These are phyloP conservation scores for Microsporum ferrugineum DNA, from an alignment of 2,329 filamentous ascomycete species.

Conservation along the genomic window DNA sequence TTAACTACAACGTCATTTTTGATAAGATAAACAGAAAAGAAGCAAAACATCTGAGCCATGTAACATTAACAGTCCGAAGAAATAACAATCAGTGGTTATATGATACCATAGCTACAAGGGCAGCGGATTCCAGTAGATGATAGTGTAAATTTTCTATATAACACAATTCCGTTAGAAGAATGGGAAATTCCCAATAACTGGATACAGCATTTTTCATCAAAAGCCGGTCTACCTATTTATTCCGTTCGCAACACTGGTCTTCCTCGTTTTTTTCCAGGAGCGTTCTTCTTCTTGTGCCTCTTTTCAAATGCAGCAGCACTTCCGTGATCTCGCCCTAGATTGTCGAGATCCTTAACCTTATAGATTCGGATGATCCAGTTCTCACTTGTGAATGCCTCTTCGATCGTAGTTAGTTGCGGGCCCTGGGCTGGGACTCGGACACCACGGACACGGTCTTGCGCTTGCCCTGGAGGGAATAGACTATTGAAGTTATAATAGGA, in stretches of 20 bases:
- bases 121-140: neutral
- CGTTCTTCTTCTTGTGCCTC: slow-evolving; percentile 43
- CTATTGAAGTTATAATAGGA: slow-evolving; percentile 96
- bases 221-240: neutral
- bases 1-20: neutral
- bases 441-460: slow-evolving; percentile 77
- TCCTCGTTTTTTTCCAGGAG: slow-evolving; percentile 25
- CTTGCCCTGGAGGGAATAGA: slow-evolving; percentile 86
- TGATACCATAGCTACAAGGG: neutral
- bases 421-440: slow-evolving; percentile 69
- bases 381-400: slow-evolving; percentile 97
- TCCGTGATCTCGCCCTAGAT: slow-evolving; percentile 79
- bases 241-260: slow-evolving; percentile 35
- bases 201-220: neutral
- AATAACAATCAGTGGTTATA: neutral
- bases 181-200: neutral
- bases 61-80: neutral
- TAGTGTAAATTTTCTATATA: slow-evolving; percentile 1
- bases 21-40: neutral
- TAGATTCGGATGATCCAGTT: slow-evolving; percentile 99
- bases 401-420: slow-evolving; percentile 74
- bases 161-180: neutral
- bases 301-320: slow-evolving; percentile 45
- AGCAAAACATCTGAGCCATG: neutral
- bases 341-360: slow-evolving; percentile 98